Base-by-base conservation (phyloP, 140 eudicot genomes). In the Stevia rebaudiana region DNA sequence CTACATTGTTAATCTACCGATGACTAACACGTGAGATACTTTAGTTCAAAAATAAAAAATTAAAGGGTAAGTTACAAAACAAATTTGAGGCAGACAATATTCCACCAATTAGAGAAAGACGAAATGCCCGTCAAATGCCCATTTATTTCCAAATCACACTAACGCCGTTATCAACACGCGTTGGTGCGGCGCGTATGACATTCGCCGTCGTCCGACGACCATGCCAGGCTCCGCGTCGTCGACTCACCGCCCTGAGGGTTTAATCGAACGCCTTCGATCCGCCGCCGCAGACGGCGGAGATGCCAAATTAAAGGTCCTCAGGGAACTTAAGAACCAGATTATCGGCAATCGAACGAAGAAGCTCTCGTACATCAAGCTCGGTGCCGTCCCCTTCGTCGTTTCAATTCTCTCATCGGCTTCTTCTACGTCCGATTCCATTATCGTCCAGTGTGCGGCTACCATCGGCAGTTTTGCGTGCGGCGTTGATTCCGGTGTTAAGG, bases 391-490 rank as follows among this genome's bases (percentile, higher is more conserved):
- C 7, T 78, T 59, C 64, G 90, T 88, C 63, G 90, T 88, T 18
- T 70, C 76, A 1, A 57, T 89, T 33, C 84, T 92, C 36, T 78
- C 94, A 57, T 59, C 84, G 62, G 70, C 86, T 16, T 60, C 76
- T 17, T 44, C 51, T 18, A 57, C 73, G 10, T 58, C 65, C 33
- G 90, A 85, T 61, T 57, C 75, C 21, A 56, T 84, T 5, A 70
- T 85, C 42, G 69, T 92, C 1, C 92, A 92, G 82, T 80, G 86
- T 18, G 91, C 89, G 8, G 98, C 98, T 1, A 82, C 74, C 15
- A 60, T 92, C 0, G 98, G 98, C 11, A 92, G 98, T 78, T 88
- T 92, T 54, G 88, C 98, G 0, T 88, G 98, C 65, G 96, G 98
- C 3, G 72, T 88, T 41, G 95, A 85, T 71, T 82, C 79, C 35